phyloP scores from a whole-genome alignment of 192 early-diverging fungal species.

The Paraglomus occultum region DNA sequence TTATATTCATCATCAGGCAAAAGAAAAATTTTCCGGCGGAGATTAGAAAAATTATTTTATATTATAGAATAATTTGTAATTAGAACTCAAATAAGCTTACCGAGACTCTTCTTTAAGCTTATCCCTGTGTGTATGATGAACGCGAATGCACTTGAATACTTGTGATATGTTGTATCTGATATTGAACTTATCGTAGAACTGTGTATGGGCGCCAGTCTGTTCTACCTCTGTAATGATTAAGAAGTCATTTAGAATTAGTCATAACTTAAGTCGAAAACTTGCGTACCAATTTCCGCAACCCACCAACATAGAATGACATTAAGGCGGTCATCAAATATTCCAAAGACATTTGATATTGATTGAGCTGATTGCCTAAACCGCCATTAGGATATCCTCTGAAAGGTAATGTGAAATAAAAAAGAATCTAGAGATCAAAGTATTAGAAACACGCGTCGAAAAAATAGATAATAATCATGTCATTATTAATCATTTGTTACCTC shows the following conservation, averaged over 20 bases:
- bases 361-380: conserved; percentile 60
- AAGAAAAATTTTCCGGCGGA: not conserved
- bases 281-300: conserved; percentile 23
- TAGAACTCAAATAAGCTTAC: conserved; percentile 39
- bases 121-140: conserved; percentile 64
- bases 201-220: conserved; percentile 85
- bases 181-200: conserved; percentile 99
- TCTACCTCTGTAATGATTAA: conserved; percentile 70
- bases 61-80: not conserved
- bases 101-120: conserved; percentile 59
- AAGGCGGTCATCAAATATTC: conserved; percentile 76
- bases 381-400: conserved; percentile 56
- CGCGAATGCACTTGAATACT: conserved; percentile 82
- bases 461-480: conserved; percentile 9
- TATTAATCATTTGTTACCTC: conserved; percentile 58
- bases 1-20: not conserved
- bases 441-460: conserved; percentile 4
- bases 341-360: conserved; percentile 73
- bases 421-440: conserved; percentile 50
- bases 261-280: not conserved
- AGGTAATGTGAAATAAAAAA: conserved; percentile 80
- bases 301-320: conserved; percentile 89
- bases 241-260: not conserved
- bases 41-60: not conserved
- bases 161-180: conserved; percentile 95